These are phyloP conservation scores for Tylopilus sp. DNA, from an alignment of 1,284 basidiomycete genomes.

Conservation along the genomic window DNA sequence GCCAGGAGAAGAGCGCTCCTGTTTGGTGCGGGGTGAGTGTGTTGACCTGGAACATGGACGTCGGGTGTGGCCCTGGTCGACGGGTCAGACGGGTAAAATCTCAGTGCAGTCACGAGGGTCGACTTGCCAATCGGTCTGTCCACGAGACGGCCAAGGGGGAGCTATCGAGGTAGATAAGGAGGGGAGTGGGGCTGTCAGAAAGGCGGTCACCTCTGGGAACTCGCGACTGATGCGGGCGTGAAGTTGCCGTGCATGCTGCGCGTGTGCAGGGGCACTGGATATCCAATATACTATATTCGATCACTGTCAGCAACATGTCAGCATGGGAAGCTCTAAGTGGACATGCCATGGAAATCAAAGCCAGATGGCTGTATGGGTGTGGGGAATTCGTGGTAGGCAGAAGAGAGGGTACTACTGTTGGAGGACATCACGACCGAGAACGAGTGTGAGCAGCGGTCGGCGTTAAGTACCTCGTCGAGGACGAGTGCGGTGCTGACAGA, in stretches of 20 bases:
- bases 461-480: no score
- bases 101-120: background rate
- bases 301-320: background rate
- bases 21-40: constrained; percentile 39
- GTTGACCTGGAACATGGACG: constrained; percentile 43
- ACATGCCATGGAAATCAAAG: constrained; percentile 66
- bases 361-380: constrained; percentile 49
- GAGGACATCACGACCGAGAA: background rate
- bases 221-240: constrained; percentile 63
- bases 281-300: constrained; percentile 57
- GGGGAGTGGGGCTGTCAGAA: background rate
- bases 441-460: background rate
- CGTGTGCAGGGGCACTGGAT: constrained; percentile 42
- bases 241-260: constrained; percentile 52
- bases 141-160: constrained; percentile 62
- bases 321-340: background rate
- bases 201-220: constrained; percentile 60
- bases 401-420: constrained; percentile 30
- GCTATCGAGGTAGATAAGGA: constrained; percentile 34
- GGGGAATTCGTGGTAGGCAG: constrained; percentile 52
- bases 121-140: constrained; percentile 57
- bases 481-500: background rate
- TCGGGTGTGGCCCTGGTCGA: constrained; percentile 36
- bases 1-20: constrained; percentile 39
- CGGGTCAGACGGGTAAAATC: constrained; percentile 1